Base-by-base conservation (phyloP, 306 rosid genomes). In the Cucumis hystrix region DNA sequence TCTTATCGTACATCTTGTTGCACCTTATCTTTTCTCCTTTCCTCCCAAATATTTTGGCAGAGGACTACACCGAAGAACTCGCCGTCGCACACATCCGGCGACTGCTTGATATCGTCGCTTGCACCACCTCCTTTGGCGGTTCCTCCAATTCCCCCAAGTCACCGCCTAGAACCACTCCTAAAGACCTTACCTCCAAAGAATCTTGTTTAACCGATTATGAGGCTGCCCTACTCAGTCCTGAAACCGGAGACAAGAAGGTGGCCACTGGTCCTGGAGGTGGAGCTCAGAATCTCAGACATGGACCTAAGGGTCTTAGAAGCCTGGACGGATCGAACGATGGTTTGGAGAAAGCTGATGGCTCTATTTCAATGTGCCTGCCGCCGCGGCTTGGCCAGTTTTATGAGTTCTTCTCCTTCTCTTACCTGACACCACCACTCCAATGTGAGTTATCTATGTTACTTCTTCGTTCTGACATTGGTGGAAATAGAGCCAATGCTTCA, bases 361-460 rank as follows among this genome's bases (percentile, higher is more conserved):
- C 90, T 23, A 80, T 87, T 66, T 91, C 97, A 3, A 83, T 95
- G 96, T 95, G 79, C 81, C 97, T 93, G 11, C 96, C 97, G 37
- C 97, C 92, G 62, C 85, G 83, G 77, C 95, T 95, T 20, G 97
- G 97, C 55, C 92, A 89, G 78, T 95, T 95, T 86, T 95, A 92
- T 59, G 92, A 95, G 28, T 95, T 92, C 96, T 90, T 95, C 82
- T 92, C 98, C 0, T 86, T 92, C 86, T 87, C 97, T 2, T 83
- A 90, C 60, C 92, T 95, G 80, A 90, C 97, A 47, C 96, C 97
- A 17, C 98, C 98, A 5, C 80, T 90, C 56, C 96, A 92, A 47
- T 95, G 98, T 95, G 54, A 85, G 96, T 75, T 55, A 21, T 58
- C 51, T 68, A 49, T 15, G 41, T 30, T 54, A 45, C 17, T 63